Percentiles rank a stretch among this genome's conserved stretches.
Conservation (phyloP, 176 grass and related monocot species). For the Oryza punctata region DNA sequence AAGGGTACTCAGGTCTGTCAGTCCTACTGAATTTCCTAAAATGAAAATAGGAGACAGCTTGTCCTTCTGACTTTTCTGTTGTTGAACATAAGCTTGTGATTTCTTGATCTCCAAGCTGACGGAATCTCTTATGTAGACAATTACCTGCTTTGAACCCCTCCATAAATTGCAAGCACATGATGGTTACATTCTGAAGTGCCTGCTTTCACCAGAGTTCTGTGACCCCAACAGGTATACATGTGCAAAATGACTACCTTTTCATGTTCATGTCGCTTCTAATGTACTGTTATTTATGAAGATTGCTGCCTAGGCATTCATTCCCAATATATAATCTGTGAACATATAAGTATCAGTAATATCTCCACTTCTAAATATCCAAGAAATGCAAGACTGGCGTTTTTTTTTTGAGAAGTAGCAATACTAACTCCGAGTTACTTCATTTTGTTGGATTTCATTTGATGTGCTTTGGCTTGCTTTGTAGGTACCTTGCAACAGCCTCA, state of each 20-base stretch:
- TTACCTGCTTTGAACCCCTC: conserved; percentile 70
- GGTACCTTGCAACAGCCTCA: conserved; percentile 93
- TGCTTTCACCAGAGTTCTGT: conserved; percentile 92
- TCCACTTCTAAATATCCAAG: background rate
- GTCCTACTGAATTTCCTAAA: background rate
- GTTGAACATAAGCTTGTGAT: background rate
- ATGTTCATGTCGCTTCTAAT: background rate
- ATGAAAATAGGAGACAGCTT: background rate
- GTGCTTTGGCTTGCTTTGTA: conserved; percentile 38
- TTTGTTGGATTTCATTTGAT: background rate
- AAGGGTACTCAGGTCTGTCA: conserved; percentile 65
- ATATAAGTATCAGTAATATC: background rate
- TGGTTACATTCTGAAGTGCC: conserved; percentile 84
- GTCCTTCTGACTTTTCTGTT: background rate
- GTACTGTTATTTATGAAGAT: background rate
- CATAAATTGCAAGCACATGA: conserved; percentile 95
- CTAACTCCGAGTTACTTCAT: background rate
- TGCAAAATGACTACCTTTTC: background rate
- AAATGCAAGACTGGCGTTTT: background rate
- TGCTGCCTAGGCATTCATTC: conserved; percentile 17
- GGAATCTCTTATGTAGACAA: conserved; percentile 50
- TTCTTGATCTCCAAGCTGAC: conserved; percentile 24
- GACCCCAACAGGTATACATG: conserved; percentile 73
- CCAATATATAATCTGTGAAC: conserved; percentile 3
- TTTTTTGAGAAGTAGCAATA: background rate